Conservation (phyloP, 2,329 filamentous ascomycete species). For the Neoascochyta sp. region DNA sequence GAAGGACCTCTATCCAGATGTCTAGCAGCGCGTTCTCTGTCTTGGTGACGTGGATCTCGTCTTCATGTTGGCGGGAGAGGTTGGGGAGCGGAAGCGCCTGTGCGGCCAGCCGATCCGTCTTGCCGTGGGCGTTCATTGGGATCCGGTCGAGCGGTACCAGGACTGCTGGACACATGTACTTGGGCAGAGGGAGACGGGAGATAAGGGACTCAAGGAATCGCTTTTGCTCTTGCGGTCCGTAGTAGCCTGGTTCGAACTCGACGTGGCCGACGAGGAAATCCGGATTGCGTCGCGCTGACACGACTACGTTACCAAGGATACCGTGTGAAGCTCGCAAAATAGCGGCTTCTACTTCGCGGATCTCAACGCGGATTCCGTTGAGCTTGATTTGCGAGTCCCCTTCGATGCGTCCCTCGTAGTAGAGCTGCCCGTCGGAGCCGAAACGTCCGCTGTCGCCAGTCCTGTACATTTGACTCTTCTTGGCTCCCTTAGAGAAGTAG, state of each 20-base stretch:
- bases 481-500: slow-evolving; percentile 13
- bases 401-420: slow-evolving; percentile 15
- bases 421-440: slow-evolving; percentile 32
- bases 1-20: slow-evolving; percentile 12
- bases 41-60: background rate
- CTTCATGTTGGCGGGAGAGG: background rate
- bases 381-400: slow-evolving; percentile 48
- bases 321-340: slow-evolving; percentile 26
- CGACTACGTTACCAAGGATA: slow-evolving; percentile 24
- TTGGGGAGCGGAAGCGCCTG: slow-evolving; percentile 13
- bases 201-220: slow-evolving; percentile 15
- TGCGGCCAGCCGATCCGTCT: slow-evolving; percentile 15
- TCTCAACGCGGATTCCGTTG: slow-evolving; percentile 46
- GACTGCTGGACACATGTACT: slow-evolving; percentile 22
- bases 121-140: slow-evolving; percentile 8
- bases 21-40: slow-evolving; percentile 1
- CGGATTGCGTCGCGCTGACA: slow-evolving; percentile 12
- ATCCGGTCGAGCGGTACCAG: slow-evolving; percentile 5
- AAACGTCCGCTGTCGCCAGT: slow-evolving; percentile 43
- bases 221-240: no score
- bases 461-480: slow-evolving; percentile 33
- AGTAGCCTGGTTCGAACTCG: slow-evolving; percentile 1
- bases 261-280: slow-evolving; percentile 4
- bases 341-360: slow-evolving; percentile 45
- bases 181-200: slow-evolving; percentile 30